Evolutionary conservation across 345 rosid species (phyloP), one percentile per base, ranked within the genome.

Genomic region (Citrus glauca): DNA sequence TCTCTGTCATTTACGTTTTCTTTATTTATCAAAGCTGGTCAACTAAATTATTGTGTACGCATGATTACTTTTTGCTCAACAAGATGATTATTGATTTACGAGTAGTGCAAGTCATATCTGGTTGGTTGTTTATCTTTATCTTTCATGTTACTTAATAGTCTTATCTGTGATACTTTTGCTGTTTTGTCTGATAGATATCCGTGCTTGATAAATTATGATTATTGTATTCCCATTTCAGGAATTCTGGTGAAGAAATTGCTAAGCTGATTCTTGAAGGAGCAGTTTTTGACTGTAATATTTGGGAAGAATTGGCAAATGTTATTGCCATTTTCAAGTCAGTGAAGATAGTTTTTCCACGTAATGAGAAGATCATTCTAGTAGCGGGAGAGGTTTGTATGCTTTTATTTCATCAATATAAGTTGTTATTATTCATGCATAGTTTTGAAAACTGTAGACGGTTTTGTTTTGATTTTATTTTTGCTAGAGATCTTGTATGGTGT

Each of bases 201-300:
- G 10, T 69, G 56, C 11, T 55, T 68, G 11, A 10, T 62, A 38
- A 37, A 59, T 74, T 70, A 72, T 14, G 35, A 37, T 66, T 72
- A 7, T n/a, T 73, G 71, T 66, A 53, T 33, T 68, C 79, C 27
- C 66, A 59, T 81, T 75, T 61, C 84, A 95, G 98, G 85, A 80
- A 74, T 67, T 84, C 85, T 32, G 67, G 83, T 78, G 79, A 82
- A 82, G 89, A 84, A 59, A 83, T 88, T 79, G 88, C 93, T 24
- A 81, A 84, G 82, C 79, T 95, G 82, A 77, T 82, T 71, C 81
- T 95, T 72, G 79, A 85, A 77, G 91, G 84, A 53, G 79, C 82
- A n/a, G 75, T 81, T 82, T 77, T 93, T 72, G 92, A 90, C 70
- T 89, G 90, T 83, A 89, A 91, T 79, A 80, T 93, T 67, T 85